A percentile compares a stretch with the other conserved stretches of the same genome.
phyloP scores from a whole-genome alignment of 768 basidiomycete genomes.

The Heimioporus sp. region DNA sequence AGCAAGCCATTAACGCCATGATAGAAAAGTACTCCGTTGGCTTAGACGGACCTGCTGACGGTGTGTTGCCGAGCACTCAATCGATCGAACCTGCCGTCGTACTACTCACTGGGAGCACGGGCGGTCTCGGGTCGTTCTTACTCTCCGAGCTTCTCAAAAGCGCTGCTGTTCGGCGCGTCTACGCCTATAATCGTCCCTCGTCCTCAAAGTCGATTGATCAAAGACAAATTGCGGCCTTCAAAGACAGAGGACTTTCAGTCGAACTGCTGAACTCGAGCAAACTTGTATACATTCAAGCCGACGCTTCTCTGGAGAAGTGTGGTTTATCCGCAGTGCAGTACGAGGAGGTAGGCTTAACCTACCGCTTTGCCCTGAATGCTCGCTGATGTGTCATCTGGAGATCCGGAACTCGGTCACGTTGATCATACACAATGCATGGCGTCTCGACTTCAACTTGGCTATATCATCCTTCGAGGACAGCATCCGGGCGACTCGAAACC shows the following conservation, averaged over 20 bases:
- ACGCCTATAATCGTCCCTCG: constrained; percentile 33
- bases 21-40: constrained; percentile 38
- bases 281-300: constrained; percentile 34
- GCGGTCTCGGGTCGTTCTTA: constrained; percentile 38
- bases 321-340: constrained; percentile 27
- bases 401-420: constrained; percentile 32
- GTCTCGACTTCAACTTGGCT: constrained; percentile 40
- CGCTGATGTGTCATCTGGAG: constrained; percentile 14
- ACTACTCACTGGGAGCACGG: constrained; percentile 41
- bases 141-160: constrained; percentile 28
- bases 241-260: constrained; percentile 30
- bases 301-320: constrained; percentile 26
- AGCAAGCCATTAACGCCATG: constrained; percentile 33
- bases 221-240: constrained; percentile 29
- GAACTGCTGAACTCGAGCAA: constrained; percentile 29
- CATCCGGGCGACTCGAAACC: constrained; percentile 38
- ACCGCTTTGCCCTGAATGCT: not conserved
- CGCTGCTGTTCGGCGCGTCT: constrained; percentile 25
- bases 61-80: constrained; percentile 5
- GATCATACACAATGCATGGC: constrained; percentile 45
- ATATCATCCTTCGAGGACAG: constrained; percentile 44
- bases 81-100: constrained; percentile 22
- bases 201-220: constrained; percentile 12
- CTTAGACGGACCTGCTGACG: constrained; percentile 12
- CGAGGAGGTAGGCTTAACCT: constrained; percentile 4